Evolutionary conservation across 441 rosid genomes (phyloP).

Genomic region (Macaranga tanarius): DNA sequence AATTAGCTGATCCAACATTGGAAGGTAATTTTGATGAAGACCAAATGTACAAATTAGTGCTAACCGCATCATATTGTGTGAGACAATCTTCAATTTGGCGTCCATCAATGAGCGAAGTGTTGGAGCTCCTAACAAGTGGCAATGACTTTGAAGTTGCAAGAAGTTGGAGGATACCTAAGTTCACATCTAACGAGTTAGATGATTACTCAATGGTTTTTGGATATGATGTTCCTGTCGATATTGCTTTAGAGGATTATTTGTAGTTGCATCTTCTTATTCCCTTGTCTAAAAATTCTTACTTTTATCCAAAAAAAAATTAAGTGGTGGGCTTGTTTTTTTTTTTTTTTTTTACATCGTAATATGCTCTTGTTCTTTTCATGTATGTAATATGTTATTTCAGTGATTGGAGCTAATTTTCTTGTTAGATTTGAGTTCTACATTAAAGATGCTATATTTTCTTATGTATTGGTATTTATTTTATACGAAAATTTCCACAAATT

Average conservation of each 20-base stretch:
- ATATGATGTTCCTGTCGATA: constrained; percentile 57
- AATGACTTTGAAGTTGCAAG: constrained; percentile 51
- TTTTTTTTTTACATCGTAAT: too few relatives aligned
- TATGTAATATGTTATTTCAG: too few relatives aligned
- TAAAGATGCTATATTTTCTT: too few relatives aligned
- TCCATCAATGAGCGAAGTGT: constrained; percentile 83
- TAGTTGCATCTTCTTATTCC: constrained; percentile 9
- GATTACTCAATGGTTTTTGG: constrained; percentile 78
- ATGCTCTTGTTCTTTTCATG: too few relatives aligned
- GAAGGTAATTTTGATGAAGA: constrained; percentile 57
- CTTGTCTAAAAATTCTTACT: not conserved
- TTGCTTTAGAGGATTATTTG: constrained; percentile 45
- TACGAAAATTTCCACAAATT: too few relatives aligned
- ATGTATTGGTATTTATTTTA: too few relatives aligned
- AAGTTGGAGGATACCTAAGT: constrained; percentile 75
- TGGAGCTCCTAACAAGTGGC: constrained; percentile 71
- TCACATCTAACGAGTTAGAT: constrained; percentile 59
- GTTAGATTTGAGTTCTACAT: too few relatives aligned
- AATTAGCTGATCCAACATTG: constrained; percentile 66
- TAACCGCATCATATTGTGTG: constrained; percentile 76
- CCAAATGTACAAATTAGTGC: constrained; percentile 59
- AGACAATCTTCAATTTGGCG: constrained; percentile 76
- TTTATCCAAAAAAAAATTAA: too few relatives aligned
- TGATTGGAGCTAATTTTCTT: too few relatives aligned
- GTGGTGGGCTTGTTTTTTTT: too few relatives aligned